Conservation (phyloP, 148 eudicot species). For the Cornus controversa region DNA sequence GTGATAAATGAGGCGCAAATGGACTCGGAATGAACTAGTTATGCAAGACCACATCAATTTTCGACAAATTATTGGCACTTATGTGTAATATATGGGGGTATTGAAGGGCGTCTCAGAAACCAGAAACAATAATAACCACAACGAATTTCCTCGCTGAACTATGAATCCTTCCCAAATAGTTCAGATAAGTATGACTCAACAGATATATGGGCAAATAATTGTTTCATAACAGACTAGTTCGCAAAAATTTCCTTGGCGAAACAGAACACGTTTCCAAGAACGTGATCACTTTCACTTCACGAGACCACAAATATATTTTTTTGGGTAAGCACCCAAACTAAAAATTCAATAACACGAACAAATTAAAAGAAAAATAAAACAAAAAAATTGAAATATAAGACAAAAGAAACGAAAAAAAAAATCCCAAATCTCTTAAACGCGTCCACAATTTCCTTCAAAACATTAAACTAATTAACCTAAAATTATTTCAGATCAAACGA, state of each 20-base stretch:
- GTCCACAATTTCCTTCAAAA: background rate
- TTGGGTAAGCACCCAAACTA: background rate
- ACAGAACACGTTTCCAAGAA: background rate
- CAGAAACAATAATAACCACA: background rate
- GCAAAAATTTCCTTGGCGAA: background rate
- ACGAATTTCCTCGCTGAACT: background rate
- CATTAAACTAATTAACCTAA: background rate
- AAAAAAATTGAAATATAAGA: background rate
- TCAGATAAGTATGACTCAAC: background rate
- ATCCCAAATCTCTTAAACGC: background rate
- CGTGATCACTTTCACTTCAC: background rate
- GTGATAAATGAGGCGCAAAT: background rate
- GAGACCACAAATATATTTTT: no score
- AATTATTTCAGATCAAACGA: conserved; percentile 9
- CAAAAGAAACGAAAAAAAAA: background rate
- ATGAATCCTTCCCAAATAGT: background rate
- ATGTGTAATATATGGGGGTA: background rate
- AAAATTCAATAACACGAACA: background rate
- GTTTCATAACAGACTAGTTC: background rate
- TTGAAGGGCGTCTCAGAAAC: background rate
- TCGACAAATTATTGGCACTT: background rate
- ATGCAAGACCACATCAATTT: background rate
- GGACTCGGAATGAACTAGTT: background rate
- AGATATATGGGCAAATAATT: background rate
- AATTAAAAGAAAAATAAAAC: background rate